Base-by-base conservation (phyloP, 2,329 filamentous ascomycete species). In the Alternaria conjuncta region DNA sequence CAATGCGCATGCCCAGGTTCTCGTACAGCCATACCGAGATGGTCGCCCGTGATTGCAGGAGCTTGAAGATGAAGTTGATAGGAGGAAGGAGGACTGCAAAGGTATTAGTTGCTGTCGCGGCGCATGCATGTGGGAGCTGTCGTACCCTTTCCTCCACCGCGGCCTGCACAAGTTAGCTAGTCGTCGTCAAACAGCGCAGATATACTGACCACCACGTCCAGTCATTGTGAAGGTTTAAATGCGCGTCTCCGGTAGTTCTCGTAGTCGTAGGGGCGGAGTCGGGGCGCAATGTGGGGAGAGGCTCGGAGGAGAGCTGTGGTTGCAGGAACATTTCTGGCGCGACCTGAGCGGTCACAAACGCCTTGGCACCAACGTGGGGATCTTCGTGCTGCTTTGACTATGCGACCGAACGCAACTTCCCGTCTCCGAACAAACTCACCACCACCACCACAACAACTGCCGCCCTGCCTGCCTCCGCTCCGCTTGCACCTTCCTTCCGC, bases 11-110 rank as follows among this genome's bases (percentile, higher is more conserved):
- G 13, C 90, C 90, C 57, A 98, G 85, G 86, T 99, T 96, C 84
- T 99, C 96, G 81, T 96, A 98, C 45, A 99, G 86, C 96, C 96
- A 99, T 77, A 99, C 92, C 74, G 92, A 93, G 43, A 98, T 93
- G 2, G 91, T 94, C 15, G 92, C 90, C 76, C 94, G 90, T 81
- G 92, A 84, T 75, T 89, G 94, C 10, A 98, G 88, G 43, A 97
- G 90, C 86, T 96, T 97, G 88, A 96, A 96, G 80, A 96, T 95
- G 82, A 94, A 94, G 83, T 96, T 94, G 84, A 93, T 93, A 1
- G 90, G 90, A 63, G 90, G 90, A 71, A 92, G 86, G 68, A 92
- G 86, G 69, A 92, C 91, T 84, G 61, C 2, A 25, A 3, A 11
- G 11, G 23, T n/a, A 50, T 74, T 47, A 73, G 65, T 32, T 64